Evolutionary conservation across 2,329 filamentous ascomycete genomes (phyloP).

Genomic region (Colletotrichum lupini): DNA sequence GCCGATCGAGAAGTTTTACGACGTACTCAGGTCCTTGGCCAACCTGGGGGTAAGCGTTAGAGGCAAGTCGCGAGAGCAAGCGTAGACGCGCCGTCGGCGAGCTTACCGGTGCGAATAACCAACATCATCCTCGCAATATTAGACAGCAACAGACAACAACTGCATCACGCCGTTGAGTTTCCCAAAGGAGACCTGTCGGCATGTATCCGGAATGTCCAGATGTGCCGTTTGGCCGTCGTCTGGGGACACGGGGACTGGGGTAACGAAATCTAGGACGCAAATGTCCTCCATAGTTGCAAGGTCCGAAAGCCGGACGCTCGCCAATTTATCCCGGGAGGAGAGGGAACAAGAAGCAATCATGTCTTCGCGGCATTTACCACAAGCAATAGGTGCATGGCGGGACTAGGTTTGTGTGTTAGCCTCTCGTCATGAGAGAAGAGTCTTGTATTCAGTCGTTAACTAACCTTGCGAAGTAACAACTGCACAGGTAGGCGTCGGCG

Average conservation of each 20-base stretch:
- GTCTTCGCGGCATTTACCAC: background rate
- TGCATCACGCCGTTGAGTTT: background rate
- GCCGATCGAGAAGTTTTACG: conserved; percentile 38
- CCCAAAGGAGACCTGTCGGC: background rate
- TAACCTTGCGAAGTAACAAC: conserved; percentile 7
- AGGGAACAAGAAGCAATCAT: background rate
- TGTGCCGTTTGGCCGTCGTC: background rate
- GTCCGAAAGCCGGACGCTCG: background rate
- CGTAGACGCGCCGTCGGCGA: background rate
- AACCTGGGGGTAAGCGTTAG: conserved; percentile 27
- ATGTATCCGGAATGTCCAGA: background rate
- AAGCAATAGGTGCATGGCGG: background rate
- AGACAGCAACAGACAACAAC: conserved; percentile 15
- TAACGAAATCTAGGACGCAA: background rate
- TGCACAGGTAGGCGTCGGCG: background rate
- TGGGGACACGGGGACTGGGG: background rate
- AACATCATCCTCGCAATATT: conserved; percentile 10
- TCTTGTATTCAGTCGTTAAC: conserved; percentile 13
- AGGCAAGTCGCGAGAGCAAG: background rate
- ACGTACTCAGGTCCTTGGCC: conserved; percentile 38
- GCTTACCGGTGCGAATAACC: conserved; percentile 28
- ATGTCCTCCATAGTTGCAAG: background rate
- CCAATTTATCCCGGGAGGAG: background rate
- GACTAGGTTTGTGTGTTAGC: conserved; percentile 26
- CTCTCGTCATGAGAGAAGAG: conserved; percentile 22